These are phyloP conservation scores for Zygosaccharomyces bailii DNA, from an alignment of 805 yeast species.

Conservation along the genomic window DNA sequence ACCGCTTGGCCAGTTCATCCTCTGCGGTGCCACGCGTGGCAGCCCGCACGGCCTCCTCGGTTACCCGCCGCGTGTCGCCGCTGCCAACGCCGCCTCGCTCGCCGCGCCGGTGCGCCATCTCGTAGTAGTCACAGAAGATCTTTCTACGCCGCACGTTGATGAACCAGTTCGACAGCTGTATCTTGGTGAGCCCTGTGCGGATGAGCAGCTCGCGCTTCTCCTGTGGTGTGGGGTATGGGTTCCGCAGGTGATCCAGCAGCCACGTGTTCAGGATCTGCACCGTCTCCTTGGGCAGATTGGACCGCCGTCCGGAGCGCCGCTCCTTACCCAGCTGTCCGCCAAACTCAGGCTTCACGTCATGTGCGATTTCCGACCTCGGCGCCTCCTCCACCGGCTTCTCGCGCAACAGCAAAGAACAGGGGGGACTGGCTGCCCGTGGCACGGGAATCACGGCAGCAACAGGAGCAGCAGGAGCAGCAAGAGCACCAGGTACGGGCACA, in stretches of 20 bases:
- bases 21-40: conserved; percentile 19
- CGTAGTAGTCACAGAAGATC: conserved; percentile 40
- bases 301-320: conserved; percentile 43
- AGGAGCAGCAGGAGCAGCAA: not conserved
- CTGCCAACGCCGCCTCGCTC: conserved; percentile 9
- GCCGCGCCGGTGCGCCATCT: conserved; percentile 16
- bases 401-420: too few relatives aligned
- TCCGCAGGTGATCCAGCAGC: conserved; percentile 69
- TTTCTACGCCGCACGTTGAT: conserved; percentile 81
- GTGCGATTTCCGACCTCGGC: conserved; percentile 2
- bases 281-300: conserved; percentile 75
- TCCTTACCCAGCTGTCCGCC: conserved; percentile 4
- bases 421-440: too few relatives aligned
- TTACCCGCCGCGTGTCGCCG: conserved; percentile 9
- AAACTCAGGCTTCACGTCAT: not conserved
- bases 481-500: not conserved
- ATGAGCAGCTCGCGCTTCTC: conserved; percentile 69
- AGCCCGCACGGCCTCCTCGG: conserved; percentile 18
- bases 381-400: too few relatives aligned
- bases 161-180: conserved; percentile 83
- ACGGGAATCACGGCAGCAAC: not conserved
- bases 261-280: conserved; percentile 69
- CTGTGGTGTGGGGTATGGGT: conserved; percentile 80
- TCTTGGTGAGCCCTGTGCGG: conserved; percentile 73
- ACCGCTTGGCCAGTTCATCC: conserved; percentile 26